Base-by-base conservation (phyloP, 495 filamentous ascomycete genomes). In the Hyaloscypha finlandica region DNA sequence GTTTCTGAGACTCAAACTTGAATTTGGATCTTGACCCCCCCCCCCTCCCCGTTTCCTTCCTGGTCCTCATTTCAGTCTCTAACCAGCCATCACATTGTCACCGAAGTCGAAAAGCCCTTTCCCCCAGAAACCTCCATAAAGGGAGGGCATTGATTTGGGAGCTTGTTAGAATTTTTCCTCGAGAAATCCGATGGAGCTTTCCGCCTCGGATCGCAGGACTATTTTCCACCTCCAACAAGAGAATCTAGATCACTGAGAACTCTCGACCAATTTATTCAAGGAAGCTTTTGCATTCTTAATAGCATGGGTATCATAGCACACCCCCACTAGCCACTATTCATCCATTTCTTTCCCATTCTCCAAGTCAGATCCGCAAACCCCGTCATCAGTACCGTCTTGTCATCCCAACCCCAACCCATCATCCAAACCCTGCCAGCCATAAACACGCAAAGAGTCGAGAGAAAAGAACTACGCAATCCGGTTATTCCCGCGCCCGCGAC, bases 401-500 rank as follows among this genome's bases (percentile, higher is more conserved):
- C 35, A 59, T 31, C 22, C 25, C 53, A 8, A 31, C 12, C 30
- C 16, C 56, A 39, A 25, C 25, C 61, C 51, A 59, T 37, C 19
- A 20, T 20, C 5, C 22, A 16, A 35, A 52, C 29, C 61, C 52
- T 39, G 20, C 16, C 42, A 19, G 9, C 3, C 42, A 53, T 37
- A 31, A 68, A 42, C n/a, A 35, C 20, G 37, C 54, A 39, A 30
- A 55, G 60, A 58, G 60, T 68, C 56, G 59, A 61, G 59, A 56
- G 59, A 45, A 57, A 33, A 25, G 52, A 35, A 6, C n/a, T 14
- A 42, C 54, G 57, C 45, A 37, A 59, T 6, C 33, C 55, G 29
- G 60, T 48, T 60, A 35, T 68, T 65, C 67, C 67, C 64, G 51
- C 70, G 70, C 70, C 67, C 53, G 60, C 60, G 42, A 71, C 64